phyloP scores from a whole-genome alignment of 306 rosid genomes.

The Quercus gilva region DNA sequence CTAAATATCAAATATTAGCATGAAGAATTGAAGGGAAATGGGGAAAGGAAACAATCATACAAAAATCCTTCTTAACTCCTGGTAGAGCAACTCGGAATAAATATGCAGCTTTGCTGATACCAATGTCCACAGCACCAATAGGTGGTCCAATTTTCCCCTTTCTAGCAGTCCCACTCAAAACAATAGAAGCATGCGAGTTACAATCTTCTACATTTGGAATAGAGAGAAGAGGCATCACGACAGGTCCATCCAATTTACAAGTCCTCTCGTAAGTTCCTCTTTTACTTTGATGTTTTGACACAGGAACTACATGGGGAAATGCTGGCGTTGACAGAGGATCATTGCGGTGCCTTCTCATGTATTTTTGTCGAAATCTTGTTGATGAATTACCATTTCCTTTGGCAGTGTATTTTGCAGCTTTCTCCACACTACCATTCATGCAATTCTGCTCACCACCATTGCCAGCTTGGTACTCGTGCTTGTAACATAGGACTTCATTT shows the following conservation, averaged over 20 bases:
- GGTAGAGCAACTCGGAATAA: slow-evolving; percentile 69
- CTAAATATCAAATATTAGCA: neutral
- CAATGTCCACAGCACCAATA: slow-evolving; percentile 63
- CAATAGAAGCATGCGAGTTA: slow-evolving; percentile 28
- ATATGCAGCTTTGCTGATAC: slow-evolving; percentile 52
- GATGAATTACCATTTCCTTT: slow-evolving; percentile 26
- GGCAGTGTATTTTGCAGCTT: neutral
- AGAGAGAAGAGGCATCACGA: slow-evolving; percentile 46
- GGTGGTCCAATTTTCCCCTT: slow-evolving; percentile 51
- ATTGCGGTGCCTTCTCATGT: slow-evolving; percentile 32
- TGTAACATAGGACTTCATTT: slow-evolving; percentile 22
- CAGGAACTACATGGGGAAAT: slow-evolving; percentile 8
- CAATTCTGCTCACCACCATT: slow-evolving; percentile 15
- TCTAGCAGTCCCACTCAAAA: slow-evolving; percentile 57
- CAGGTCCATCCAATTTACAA: slow-evolving; percentile 33
- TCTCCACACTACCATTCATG: neutral
- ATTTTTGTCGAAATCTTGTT: slow-evolving; percentile 17
- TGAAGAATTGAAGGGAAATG: slow-evolving; percentile 1
- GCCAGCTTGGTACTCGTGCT: neutral
- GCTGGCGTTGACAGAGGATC: neutral
- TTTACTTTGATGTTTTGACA: slow-evolving; percentile 12
- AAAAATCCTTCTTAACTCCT: slow-evolving; percentile 54
- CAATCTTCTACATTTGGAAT: slow-evolving; percentile 26
- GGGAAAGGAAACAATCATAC: slow-evolving; percentile 40
- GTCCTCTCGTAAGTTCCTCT: slow-evolving; percentile 31